Base-by-base conservation (phyloP, 164 flowering plant genomes). In the Cinnamomum micranthum region DNA sequence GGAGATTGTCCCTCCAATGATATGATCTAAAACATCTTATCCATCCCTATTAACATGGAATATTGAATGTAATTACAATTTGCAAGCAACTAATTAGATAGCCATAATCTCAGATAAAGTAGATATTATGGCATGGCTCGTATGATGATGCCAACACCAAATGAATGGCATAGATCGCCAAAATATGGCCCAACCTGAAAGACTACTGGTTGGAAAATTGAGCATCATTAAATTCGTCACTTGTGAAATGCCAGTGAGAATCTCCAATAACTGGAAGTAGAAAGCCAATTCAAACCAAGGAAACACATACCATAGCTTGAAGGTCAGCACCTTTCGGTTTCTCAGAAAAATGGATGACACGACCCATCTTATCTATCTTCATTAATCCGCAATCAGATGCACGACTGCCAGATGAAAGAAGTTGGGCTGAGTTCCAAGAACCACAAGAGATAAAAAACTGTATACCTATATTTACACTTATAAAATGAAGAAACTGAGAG, bases 331-430 rank as follows among this genome's bases (percentile, higher is more conserved):
- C 97, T 82, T 87, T 91, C 31, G 99, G 98, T 82, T 95, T 95
- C 82, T 95, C 98, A 11, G 95, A 79, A 77, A 95, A 95, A 5
- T 95, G 88, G 76, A 85, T 70, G 68, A 95, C 84, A n/a, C 92
- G 90, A 15, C 97, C 97, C 14, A 75, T 79, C 17, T 78, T 64
- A 74, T 90, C 88, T 17, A 93, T 91, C 86, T 93, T 95, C 96
- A 95, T 89, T 81, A 95, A 83, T 73, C 97, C 99, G 80, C 79
- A 95, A 71, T 93, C 97, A 65, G 98, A 93, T 72, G 99, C 99
- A 70, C 95, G 98, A 78, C 99, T 93, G 91, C 80, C 79, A 73
- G 17, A 74, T 19, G 60, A 78, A 73, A 69, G 60, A 65, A 69
- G 55, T 75, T 63, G 31, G 69, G 59, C 22, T 59, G 74, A 33